Evolutionary conservation across 202 grass and related monocot genomes (phyloP).

Genomic region (Schoenoplectus triqueter): DNA sequence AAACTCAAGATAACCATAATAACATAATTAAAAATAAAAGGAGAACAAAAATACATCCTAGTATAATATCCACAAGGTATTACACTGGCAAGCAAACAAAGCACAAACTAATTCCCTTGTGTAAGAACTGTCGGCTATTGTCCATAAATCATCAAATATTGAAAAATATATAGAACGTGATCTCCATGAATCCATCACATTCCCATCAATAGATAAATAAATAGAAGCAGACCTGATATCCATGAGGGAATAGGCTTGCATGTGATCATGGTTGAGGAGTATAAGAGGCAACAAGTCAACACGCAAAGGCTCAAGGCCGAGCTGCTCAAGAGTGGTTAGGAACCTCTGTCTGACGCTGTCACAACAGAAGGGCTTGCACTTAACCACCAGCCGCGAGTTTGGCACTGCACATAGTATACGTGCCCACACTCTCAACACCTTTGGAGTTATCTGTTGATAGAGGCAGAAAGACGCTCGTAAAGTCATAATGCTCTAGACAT

Average conservation of each 20-base stretch:
- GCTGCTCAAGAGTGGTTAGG: constrained; percentile 79
- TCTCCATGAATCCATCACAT: background rate
- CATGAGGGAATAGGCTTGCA: constrained; percentile 99
- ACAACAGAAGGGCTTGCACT: constrained; percentile 97
- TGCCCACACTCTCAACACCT: constrained; percentile 95
- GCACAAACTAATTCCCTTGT: background rate
- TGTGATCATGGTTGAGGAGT: constrained; percentile 98
- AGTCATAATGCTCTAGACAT: background rate
- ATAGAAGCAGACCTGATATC: constrained; percentile 76
- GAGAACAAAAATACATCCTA: constrained; percentile 1
- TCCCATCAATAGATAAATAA: constrained; percentile 9
- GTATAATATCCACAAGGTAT: constrained; percentile 73
- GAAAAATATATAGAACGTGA: background rate
- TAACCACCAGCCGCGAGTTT: constrained; percentile 93
- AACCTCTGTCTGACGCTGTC: constrained; percentile 87
- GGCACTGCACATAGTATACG: constrained; percentile 84
- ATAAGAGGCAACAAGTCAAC: constrained; percentile 96
- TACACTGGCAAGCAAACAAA: constrained; percentile 77
- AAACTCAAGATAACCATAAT: constrained; percentile 9
- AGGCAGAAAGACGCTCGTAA: constrained; percentile 24
- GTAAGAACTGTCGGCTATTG: background rate
- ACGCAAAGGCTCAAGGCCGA: constrained; percentile 78
- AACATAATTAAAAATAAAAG: constrained; percentile 2
- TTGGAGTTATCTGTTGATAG: constrained; percentile 76
- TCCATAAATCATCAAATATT: constrained; percentile 1